Conservation (phyloP, 768 basidiomycete species). For the Suillus luteus region DNA sequence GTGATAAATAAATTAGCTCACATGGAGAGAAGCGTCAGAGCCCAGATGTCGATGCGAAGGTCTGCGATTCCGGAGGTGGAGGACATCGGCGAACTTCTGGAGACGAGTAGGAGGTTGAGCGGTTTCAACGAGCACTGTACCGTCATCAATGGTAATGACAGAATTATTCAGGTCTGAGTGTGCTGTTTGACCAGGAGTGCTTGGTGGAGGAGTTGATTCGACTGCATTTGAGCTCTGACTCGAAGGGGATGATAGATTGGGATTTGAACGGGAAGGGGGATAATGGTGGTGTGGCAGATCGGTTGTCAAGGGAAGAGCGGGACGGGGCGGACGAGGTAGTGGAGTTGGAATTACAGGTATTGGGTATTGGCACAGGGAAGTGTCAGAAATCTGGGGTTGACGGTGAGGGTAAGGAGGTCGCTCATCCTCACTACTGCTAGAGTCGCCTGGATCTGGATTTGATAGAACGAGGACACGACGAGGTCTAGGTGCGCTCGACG, state of each 20-base stretch:
- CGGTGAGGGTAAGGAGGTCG: slow-evolving; percentile 19
- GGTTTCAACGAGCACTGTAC: slow-evolving; percentile 32
- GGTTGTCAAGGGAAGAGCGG: slow-evolving; percentile 40
- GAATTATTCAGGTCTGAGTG: slow-evolving; percentile 44
- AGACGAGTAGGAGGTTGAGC: slow-evolving; percentile 30
- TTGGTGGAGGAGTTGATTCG: slow-evolving; percentile 72
- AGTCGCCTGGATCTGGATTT: slow-evolving; percentile 59
- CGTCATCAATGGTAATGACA: slow-evolving; percentile 40
- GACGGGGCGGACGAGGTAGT: slow-evolving; percentile 22
- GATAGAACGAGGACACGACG: slow-evolving; percentile 56
- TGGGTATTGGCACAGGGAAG: slow-evolving; percentile 26
- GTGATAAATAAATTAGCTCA: slow-evolving; percentile 15
- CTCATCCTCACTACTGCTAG: slow-evolving; percentile 42
- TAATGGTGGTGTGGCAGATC: slow-evolving; percentile 36
- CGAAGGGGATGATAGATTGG: slow-evolving; percentile 69
- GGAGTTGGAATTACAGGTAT: slow-evolving; percentile 27
- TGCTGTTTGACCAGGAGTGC: slow-evolving; percentile 55
- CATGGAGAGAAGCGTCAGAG: slow-evolving; percentile 25
- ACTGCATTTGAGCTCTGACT: slow-evolving; percentile 62
- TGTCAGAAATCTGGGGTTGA: slow-evolving; percentile 28
- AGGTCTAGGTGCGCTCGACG: slow-evolving; percentile 29
- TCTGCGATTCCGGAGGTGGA: slow-evolving; percentile 28
- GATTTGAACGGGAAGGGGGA: slow-evolving; percentile 48
- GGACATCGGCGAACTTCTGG: slow-evolving; percentile 35
- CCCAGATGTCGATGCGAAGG: slow-evolving; percentile 27